Conservation (phyloP, 371 early-diverging fungal species). For the Chytridiales sp. region DNA sequence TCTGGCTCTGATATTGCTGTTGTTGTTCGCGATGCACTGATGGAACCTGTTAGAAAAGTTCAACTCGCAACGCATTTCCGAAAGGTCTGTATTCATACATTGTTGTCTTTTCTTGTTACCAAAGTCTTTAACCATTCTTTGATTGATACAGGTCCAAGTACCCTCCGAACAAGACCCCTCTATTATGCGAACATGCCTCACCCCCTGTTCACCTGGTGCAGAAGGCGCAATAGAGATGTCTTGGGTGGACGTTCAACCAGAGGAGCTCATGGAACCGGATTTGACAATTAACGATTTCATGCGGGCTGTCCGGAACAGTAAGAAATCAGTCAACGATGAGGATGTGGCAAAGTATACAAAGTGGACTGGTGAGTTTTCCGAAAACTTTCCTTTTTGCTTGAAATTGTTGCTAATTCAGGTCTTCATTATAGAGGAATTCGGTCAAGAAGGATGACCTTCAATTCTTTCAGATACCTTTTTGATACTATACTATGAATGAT, state of each 20-base stretch:
- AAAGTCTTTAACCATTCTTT: neutral
- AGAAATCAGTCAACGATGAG: slow-evolving; percentile 82
- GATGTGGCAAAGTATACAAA: slow-evolving; percentile 81
- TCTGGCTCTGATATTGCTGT: slow-evolving; percentile 95
- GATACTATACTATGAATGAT: too few relatives aligned
- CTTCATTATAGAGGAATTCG: slow-evolving; percentile 32
- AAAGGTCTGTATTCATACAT: slow-evolving; percentile 51
- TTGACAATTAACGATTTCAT: slow-evolving; percentile 83
- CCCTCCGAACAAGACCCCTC: slow-evolving; percentile 63
- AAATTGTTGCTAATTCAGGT: neutral
- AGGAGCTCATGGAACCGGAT: slow-evolving; percentile 89
- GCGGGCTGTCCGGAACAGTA: slow-evolving; percentile 71
- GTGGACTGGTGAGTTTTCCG: slow-evolving; percentile 85
- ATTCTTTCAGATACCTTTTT: neutral
- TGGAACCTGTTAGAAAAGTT: slow-evolving; percentile 95
- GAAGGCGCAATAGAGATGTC: slow-evolving; percentile 82
- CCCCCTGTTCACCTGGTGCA: slow-evolving; percentile 96
- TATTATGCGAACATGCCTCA: slow-evolving; percentile 60
- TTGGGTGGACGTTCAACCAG: slow-evolving; percentile 82
- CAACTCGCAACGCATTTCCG: slow-evolving; percentile 96
- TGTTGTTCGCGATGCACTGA: slow-evolving; percentile 91
- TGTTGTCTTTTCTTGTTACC: neutral
- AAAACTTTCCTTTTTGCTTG: neutral
- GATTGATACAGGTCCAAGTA: slow-evolving; percentile 49
- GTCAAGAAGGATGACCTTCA: slow-evolving; percentile 26